Base-by-base conservation (phyloP, 768 basidiomycete species). In the Pisolithus marmoratus region DNA sequence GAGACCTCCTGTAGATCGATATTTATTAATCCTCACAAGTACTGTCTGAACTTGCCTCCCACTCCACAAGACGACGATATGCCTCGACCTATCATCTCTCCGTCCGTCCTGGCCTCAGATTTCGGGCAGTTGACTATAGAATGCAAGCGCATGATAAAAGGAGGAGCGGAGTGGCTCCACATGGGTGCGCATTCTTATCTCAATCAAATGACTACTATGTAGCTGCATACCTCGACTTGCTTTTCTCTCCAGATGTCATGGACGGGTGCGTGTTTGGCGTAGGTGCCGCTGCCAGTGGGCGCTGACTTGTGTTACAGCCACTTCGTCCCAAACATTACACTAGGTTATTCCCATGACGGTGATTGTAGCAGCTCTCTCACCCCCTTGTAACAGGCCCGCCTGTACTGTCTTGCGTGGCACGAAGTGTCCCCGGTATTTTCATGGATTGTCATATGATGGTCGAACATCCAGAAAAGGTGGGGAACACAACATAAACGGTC, bases 371-470 rank as follows among this genome's bases (percentile, higher is more conserved):
- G 49, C 49, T 17, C 38, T 22, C 44, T 61, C 56, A 68, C 53
- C 11, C 37, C 38, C 31, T 12, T 27, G 20, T 3, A 45, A 23
- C 65, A 93, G 91, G 94, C 52, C 85, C 90, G 31, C 94, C 95
- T 7, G 80, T 98, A 46, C 80, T 98, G 29, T 76, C 87, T 27
- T 90, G 85, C 58, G 85, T 99, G 20, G 75, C 80, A 49, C 93
- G 93, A 68, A 81, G 84, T 34, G 81, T 97, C 20, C 94, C 95
- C 2, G 90, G 82, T 49, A 96, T 97, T 60, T 98, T 94, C 75
- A 98, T 99, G 95, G 96, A 99, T 70, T 97, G 94, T 70, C 96
- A 99, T 71, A 98, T 98, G 96, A 99, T 99, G 96, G 96, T 99
- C 19, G 69, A 93, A 0, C 75, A 97, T 46, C 96, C 96, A 9